Evolutionary conservation across 2,329 filamentous ascomycete species (phyloP), one percentile per base, ranked within the genome.

Genomic region (Rhexocercosporidium sp.): DNA sequence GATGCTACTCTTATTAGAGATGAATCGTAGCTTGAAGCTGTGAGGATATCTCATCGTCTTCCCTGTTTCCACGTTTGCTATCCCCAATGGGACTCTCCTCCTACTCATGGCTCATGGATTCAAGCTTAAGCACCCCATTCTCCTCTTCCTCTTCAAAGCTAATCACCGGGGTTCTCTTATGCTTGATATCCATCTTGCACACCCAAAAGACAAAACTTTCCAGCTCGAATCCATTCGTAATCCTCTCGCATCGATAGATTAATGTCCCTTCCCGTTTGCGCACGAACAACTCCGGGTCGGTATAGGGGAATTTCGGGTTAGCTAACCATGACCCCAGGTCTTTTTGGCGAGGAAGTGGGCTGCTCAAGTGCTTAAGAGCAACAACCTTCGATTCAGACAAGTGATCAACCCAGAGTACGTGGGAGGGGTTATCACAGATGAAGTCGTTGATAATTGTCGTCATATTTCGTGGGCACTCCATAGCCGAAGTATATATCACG

Each of bases 171-270:
- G n/a, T 49, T 16, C 14, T 29, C 2, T 31, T 60, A 5, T 5
- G 6, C 18, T 57, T n/a, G 1, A 16, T 9, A 3, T 57, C 14
- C 20, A 12, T 9, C 6, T 29, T 14, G 8, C 29, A 29, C 3
- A 56, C 34, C 62, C 54, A 64, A 18, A 64, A 64, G 27, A 59
- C 18, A 22, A 53, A 65, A 7, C 27, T 29, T 16, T 49, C 16
- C 6, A 65, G 6, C n/a, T 51, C 44, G 9, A 51, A 59, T 14
- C 62, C 62, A 16, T 39, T 20, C 4, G 59, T 62, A 7, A 65
- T 61, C 2, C 16, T 20, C 0, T 31, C 20, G 37, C 63, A 65
- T 9, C 27, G 16, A 14, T 60, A 65, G 7, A 65, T 12, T 16
- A 65, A 29, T 9, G 16, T 12, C 12, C 39, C 51, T 8, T 37